Evolutionary conservation across 179 eudicot genomes (phyloP), one percentile per base, ranked within the genome.

Genomic region (Patellifolia procumbens): DNA sequence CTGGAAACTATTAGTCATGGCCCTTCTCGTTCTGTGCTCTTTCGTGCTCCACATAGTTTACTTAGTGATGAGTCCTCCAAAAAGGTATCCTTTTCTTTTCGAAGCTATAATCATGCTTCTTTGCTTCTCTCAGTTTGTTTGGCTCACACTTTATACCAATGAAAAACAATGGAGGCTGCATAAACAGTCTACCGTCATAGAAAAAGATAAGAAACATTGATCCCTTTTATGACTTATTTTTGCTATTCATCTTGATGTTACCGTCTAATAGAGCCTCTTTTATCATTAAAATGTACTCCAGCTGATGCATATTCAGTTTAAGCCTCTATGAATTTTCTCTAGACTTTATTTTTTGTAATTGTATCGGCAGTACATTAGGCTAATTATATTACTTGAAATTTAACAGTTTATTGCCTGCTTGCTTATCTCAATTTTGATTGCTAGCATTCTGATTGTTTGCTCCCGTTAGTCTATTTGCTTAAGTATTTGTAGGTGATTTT

Each of bases 91-190:
- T 42, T 95, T 85, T 79, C 91, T 95, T 62, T 91, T 93, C 58
- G 99, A 95, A 82, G 98, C 99, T 28, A 75, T 95, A 67, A 90
- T 95, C 74, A 90, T 93, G 98, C 83, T 86, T 39, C 78, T 90
- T 29, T 91, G 98, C 85, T 95, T 93, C 87, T 86, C 94, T 72
- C 99, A 93, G 82, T 93, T 95, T 81, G 87, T 85, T 74, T 75
- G 85, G 61, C 74, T 95, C 46, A 83, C 89, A 53, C 53, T 89
- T 67, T 90, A 88, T 82, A 75, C 92, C 70, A 93, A 95, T 82
- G 31, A 51, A 35, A 93, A 84, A 86, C 99, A 95, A 78, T 91
- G 97, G 99, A 81, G 60, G 79, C 67, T 87, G 66, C 78, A 76
- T 22, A 81, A 80, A 81, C 85, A 66, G 4, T 78, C 80, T 63